Base-by-base conservation (phyloP, 2,329 filamentous ascomycete species). In the Dendrostoma leiphaemia region DNA sequence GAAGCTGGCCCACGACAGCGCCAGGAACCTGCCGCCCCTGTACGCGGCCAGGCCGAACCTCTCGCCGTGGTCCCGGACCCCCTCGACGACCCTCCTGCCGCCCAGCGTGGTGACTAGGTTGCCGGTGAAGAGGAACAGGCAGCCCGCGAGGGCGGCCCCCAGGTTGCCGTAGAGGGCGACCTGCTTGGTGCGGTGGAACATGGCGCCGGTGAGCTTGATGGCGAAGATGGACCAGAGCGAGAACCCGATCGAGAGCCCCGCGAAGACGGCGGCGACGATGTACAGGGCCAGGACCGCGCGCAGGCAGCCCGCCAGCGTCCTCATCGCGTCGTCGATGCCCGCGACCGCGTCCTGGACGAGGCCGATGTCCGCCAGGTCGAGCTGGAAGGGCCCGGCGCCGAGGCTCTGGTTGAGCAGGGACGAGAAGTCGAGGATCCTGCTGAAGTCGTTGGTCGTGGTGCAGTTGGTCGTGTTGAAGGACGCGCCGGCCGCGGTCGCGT, bases 1-100 rank as follows among this genome's bases (percentile, higher is more conserved):
- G 12, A 78, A 72, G 1, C 77, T 69, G 3, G 75, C 69, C 79
- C 78, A 82, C 3, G 72, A 71, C 45, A 81, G 61, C 28, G 62
- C 68, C 59, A 74, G 68, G 57, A 82, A 78, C 64, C 74, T 73
- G 43, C 51, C 60, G 12, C 80, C 79, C 13, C 65, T 59, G 12
- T 65, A 60, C 0, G 76, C 79, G 3, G 70, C 68, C 28, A 82
- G 66, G 35, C 78, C 78, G 8, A 77, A 66, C 1, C 69, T 65
- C 12, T 71, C 67, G 45, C 76, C 77, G 6, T 68, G 57, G 1
- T 72, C 64, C 60, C 76, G 75, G 62, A 81, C 70, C 58, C 48
- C 64, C 35, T 68, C 56, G 34, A 72, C 73, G 19, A 70, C 75
- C 61, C 71, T 72, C 51, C 71, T 69, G 47, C 68, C 65, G 29